These are phyloP conservation scores for Brachypodium distachyon DNA, from an alignment of 202 grass and related monocot species.

Conservation along the genomic window DNA sequence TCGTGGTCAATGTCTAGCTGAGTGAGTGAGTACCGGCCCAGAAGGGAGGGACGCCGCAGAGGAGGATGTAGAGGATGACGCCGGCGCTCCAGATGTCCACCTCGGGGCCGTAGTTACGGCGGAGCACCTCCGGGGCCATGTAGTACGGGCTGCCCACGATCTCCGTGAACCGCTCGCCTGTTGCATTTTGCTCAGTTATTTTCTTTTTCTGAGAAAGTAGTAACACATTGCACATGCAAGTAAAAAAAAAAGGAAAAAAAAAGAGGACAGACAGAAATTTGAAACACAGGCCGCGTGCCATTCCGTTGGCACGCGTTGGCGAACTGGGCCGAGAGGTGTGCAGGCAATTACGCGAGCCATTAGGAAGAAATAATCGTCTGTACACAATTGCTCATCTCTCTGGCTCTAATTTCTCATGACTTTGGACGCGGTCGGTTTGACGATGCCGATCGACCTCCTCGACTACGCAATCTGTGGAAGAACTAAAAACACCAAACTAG, in stretches of 20 bases:
- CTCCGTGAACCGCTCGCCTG: constrained; percentile 55
- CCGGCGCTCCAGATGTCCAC: constrained; percentile 55
- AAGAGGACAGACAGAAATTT: too few relatives aligned
- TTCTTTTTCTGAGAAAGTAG: too few relatives aligned
- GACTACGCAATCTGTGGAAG: neutral
- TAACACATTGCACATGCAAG: too few relatives aligned
- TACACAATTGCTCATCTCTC: neutral
- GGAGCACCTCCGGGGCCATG: constrained; percentile 54
- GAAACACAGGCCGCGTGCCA: neutral
- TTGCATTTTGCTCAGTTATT: neutral
- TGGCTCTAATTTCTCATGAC: neutral
- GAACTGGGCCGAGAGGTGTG: neutral
- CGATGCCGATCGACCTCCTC: neutral
- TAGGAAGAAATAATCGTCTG: neutral
- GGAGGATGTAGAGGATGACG: constrained; percentile 61
- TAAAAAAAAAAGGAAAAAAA: too few relatives aligned
- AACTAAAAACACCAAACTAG: too few relatives aligned
- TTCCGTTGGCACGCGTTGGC: neutral
- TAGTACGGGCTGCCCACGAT: constrained; percentile 69
- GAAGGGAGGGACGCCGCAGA: constrained; percentile 46
- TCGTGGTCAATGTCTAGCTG: too few relatives aligned
- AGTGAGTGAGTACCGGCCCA: constrained; percentile 18
- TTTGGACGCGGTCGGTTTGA: neutral
- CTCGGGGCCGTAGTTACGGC: constrained; percentile 42
- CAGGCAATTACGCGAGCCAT: neutral